Evolutionary conservation across 257 asterid species (phyloP), one percentile per base, ranked within the genome.

Genomic region (Nicotiana sylvestris): DNA sequence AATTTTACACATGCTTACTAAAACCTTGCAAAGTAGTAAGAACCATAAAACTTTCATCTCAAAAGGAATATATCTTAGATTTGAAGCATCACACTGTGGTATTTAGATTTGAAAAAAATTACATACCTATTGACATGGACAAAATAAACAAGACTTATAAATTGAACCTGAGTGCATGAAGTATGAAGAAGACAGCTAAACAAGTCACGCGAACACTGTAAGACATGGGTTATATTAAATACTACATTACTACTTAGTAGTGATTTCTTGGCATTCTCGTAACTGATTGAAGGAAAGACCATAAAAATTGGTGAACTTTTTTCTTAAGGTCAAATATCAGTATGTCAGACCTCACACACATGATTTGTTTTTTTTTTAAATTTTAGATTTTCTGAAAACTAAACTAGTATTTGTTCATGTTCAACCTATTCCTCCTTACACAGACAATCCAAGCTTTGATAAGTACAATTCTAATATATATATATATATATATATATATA

Each of bases 71-170:
- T 46, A 13, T 25, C 0, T 6, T 72, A 72, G 25, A 74, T 49
- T 49, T 25, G 29, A 74, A 74, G 62, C 79, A 49, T 74, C 43
- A 27, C 49, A 6, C 4, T 25, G 27, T 74, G 79, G 62, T 27
- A 13, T 17, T 27, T 49, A 51, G 15, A 27, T 74, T 49, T 49
- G 80, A 27, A 51, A 6, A 72, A 29, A 51, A 51, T 74, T 27
- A 32, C 80, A 46, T 72, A 46, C 21, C 58, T 70, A 70, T 43
- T 25, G 37, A 72, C 21, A 72, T 72, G 78, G 78, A 72, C 29
- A 49, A 49, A 32, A 27, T 74, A 49, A 74, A 74, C 43, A 49
- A 49, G 9, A 49, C 80, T 15, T 74, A 49, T 27, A 49, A 15
- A 27, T 4, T 49, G 43, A 74, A 49, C 43, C 61, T 27, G 27